Conservation (phyloP, 179 eudicot species). For the Drosera spatulata region DNA sequence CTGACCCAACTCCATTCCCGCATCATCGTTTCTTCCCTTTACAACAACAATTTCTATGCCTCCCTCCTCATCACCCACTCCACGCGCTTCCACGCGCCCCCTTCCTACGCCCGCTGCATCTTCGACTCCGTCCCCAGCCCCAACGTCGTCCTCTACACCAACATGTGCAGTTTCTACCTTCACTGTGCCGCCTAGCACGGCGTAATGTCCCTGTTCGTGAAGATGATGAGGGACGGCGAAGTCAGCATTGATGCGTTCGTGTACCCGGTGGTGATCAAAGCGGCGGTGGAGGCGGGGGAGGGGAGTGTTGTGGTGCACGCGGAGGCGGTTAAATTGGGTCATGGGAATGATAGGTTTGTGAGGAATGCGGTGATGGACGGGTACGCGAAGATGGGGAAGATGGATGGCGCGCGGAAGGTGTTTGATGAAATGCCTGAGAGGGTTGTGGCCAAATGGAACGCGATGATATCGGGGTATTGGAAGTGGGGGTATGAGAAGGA, state of each 20-base stretch:
- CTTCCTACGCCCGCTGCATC: constrained; percentile 22
- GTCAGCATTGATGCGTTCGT: constrained; percentile 28
- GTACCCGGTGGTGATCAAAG: constrained; percentile 50
- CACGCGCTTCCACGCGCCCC: constrained; percentile 37
- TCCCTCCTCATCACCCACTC: constrained; percentile 34
- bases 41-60: constrained; percentile 26
- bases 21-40: constrained; percentile 27
- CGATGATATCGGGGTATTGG: constrained; percentile 61
- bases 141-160: constrained; percentile 26
- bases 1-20: constrained; percentile 39
- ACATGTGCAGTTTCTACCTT: constrained; percentile 34
- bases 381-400: constrained; percentile 38
- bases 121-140: constrained; percentile 25
- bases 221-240: constrained; percentile 14
- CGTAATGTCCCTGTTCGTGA: constrained; percentile 18
- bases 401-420: constrained; percentile 39
- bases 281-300: constrained; percentile 20
- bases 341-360: constrained; percentile 17
- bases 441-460: constrained; percentile 45
- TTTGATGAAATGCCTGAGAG: constrained; percentile 58
- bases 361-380: constrained; percentile 35
- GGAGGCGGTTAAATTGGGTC: constrained; percentile 37
- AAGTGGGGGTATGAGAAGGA: constrained; percentile 36
- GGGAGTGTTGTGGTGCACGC: constrained; percentile 30
- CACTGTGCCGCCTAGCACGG: constrained; percentile 19